phyloP scores from a whole-genome alignment of 345 rosid genomes.

The Nasturtium officinale region DNA sequence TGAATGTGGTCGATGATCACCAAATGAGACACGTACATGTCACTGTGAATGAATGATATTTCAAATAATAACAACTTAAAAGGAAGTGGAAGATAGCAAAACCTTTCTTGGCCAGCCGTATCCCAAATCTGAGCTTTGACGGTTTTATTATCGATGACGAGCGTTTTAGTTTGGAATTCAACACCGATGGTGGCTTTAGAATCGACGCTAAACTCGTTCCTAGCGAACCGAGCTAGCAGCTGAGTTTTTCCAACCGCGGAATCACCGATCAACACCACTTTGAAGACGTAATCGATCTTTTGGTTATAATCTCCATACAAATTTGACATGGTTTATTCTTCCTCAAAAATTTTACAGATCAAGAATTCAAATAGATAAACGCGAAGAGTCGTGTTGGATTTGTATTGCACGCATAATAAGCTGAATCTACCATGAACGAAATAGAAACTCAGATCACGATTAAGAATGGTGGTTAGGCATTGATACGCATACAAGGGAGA shows the following conservation, averaged over 20 bases:
- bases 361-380: slow-evolving; percentile 29
- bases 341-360: slow-evolving; percentile 22
- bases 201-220: slow-evolving; percentile 81
- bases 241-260: slow-evolving; percentile 87
- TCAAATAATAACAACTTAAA: background rate
- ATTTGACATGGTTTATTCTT: slow-evolving; percentile 55
- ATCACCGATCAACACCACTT: slow-evolving; percentile 81
- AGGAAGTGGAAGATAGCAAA: background rate
- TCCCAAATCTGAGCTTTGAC: slow-evolving; percentile 94
- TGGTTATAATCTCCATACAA: slow-evolving; percentile 73
- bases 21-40: background rate
- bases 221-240: slow-evolving; percentile 72
- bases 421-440: slow-evolving; percentile 33
- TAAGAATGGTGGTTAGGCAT: background rate
- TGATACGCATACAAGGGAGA: background rate
- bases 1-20: background rate
- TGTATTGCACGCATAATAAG: slow-evolving; percentile 12
- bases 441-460: slow-evolving; percentile 9
- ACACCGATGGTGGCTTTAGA: slow-evolving; percentile 92
- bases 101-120: slow-evolving; percentile 92
- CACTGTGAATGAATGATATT: background rate
- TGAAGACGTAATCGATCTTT: slow-evolving; percentile 85
- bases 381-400: slow-evolving; percentile 28
- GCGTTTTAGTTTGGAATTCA: slow-evolving; percentile 85
- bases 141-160: slow-evolving; percentile 70